Evolutionary conservation across 106 monocot genomes (phyloP), one percentile per base, ranked within the genome.

Genomic region (Gastrodia elata): DNA sequence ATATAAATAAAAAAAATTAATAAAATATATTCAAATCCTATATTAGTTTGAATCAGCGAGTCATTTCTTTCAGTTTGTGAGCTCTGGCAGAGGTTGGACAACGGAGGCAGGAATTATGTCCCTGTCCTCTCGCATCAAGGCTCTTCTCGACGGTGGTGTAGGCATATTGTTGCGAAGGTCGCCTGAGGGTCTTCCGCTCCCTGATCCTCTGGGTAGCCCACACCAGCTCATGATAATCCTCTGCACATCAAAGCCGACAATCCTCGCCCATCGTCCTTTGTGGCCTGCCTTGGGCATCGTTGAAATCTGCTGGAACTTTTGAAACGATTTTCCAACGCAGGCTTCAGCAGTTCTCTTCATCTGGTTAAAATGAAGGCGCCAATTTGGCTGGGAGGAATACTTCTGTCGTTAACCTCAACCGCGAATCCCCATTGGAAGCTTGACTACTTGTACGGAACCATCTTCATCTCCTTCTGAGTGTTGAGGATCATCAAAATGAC

Each of bases 401-500:
- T 80, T 35, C 86, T 78, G 14, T 83, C 86, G 61, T 79, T 83
- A 39, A 69, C 76, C 74, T 89, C 89, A 74, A 86, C 79, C 89
- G 86, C 6, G 89, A 85, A 79, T 89, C 89, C 6, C 89, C 89
- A 79, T 86, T 89, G 0, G 83, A 81, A 80, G 81, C 73, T 71
- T 85, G 0, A 85, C 85, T 40, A 89, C 78, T 89, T 81, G 61
- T 82, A 89, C 14, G 89, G 89, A 46, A 93, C 93, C 93, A 93
- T 93, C 75, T 93, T 93, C 93, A 93, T 93, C 68, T 93, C 90
- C 73, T 93, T 90, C 64, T 93, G 93, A 41, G 87, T 85, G n/a
- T 70, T 85, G 90, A 42, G 90, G 82, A 72, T 93, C 93, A 74
- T 93, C 90, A 83, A 84, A 93, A 18, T 83, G 80, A 40, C 93